phyloP scores from a whole-genome alignment of 78 protist species.

The Polysphondylium violaceum region DNA sequence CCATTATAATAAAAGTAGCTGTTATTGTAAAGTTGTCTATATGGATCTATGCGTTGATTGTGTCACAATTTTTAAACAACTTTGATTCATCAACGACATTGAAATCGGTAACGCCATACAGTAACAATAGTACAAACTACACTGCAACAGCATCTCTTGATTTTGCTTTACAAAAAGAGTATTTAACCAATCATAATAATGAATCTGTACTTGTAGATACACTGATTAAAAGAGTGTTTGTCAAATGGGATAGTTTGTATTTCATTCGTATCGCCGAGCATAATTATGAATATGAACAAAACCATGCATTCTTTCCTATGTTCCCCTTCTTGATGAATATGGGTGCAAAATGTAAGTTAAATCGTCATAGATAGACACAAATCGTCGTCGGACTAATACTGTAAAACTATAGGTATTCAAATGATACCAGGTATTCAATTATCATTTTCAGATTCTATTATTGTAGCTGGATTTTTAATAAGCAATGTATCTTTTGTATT shows the following conservation, averaged over 20 bases:
- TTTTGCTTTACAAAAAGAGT: background rate
- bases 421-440: conserved; percentile 25
- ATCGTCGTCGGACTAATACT: too few species aligned
- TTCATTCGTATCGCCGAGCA: conserved; percentile 63
- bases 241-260: conserved; percentile 78
- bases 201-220: conserved; percentile 15
- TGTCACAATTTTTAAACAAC: conserved; percentile 3
- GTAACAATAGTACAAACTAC: background rate
- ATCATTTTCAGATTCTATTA: conserved; percentile 34
- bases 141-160: background rate
- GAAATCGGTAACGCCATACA: conserved; percentile 24
- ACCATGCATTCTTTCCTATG: conserved; percentile 81
- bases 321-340: conserved; percentile 41
- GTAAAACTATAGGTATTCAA: too few species aligned
- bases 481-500: conserved; percentile 62
- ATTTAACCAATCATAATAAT: conserved; percentile 9
- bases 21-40: conserved; percentile 2
- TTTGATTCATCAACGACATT: conserved; percentile 60
- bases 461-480: conserved; percentile 53
- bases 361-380: too few species aligned
- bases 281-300: conserved; percentile 73
- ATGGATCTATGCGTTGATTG: conserved; percentile 36
- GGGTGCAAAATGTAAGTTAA: conserved; percentile 21
- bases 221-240: conserved; percentile 42
- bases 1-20: conserved; percentile 26